Evolutionary conservation across 768 basidiomycete species (phyloP), one percentile per base, ranked within the genome.

Genomic region (Podaxis sp.): DNA sequence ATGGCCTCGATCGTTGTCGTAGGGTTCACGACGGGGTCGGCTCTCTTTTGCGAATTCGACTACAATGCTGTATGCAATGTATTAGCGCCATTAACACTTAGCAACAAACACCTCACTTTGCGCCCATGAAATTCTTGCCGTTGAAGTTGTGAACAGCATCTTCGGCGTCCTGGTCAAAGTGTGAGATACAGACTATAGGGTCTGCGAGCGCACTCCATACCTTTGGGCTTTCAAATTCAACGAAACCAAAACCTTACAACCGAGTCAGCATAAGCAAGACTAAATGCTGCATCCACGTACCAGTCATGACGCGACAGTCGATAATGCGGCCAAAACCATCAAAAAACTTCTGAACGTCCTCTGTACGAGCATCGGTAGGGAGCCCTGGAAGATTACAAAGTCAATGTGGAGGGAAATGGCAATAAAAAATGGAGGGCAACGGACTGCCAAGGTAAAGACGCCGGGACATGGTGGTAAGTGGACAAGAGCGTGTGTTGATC

Each of bases 21-120:
- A 91, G 15, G 77, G 75, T 19, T 95, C 93, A 59, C 93, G 85
- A 66, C 92, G 89, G 60, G 90, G 90, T 22, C 93, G 88, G 64
- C 88, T 89, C 69, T 98, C 96, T 75, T 96, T 96, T 7, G 96
- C 95, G 71, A 95, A 95, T 74, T 99, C 94, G 51, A 99, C 95
- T 13, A 97, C 91, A 66, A 99, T 92, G 72, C 96, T 97, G 59
- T 4, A 51, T 44, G 64, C 22, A 62, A 13, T 12, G 13, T 67
- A 15, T 52, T 5, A 54, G 42, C 19, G 19, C 19, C 13, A 12
- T 49, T 46, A 4, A 19, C 24, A 7, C 42, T 30, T 40, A 60
- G 40, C 53, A 15, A 40, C 38, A 66, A 42, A 69, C 26, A 9
- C 67, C 80, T 63, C 74, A 95, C 95, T 86, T 90, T 66, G 87